These are phyloP conservation scores for Zanthoxylum bungeanum DNA, from an alignment of 345 rosid genomes.

Conservation along the genomic window DNA sequence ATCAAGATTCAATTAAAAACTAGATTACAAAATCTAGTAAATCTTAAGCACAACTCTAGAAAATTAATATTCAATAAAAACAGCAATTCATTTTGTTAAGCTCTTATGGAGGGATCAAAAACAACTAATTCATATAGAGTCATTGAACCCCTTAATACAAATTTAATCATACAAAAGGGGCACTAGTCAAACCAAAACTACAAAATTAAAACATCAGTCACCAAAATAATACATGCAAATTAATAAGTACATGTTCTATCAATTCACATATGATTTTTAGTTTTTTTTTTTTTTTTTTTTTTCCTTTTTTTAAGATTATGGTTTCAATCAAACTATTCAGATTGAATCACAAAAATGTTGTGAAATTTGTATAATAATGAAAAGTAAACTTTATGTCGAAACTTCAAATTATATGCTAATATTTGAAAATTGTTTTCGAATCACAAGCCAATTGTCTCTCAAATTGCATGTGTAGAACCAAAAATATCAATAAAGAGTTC, in stretches of 20 bases:
- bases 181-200: not conserved
- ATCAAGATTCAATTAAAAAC: constrained; percentile 11
- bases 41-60: too few species aligned
- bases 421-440: not conserved
- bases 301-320: too few species aligned
- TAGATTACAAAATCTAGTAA: too few species aligned
- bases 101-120: too few species aligned
- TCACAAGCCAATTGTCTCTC: not conserved
- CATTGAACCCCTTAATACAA: too few species aligned
- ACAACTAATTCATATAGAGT: too few species aligned
- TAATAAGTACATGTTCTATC: not conserved
- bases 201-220: not conserved
- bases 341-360: not conserved
- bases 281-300: too few species aligned
- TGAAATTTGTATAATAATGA: not conserved
- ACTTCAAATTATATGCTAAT: not conserved
- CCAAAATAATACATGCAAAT: not conserved
- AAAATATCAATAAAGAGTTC: too few species aligned
- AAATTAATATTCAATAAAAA: too few species aligned
- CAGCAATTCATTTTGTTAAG: too few species aligned
- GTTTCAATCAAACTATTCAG: not conserved
- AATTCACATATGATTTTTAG: not conserved
- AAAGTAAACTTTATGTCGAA: not conserved
- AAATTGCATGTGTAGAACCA: too few species aligned
- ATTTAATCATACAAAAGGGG: too few species aligned